These are phyloP conservation scores for Thraustochytrium striatum DNA, from an alignment of 352 stramenopile genomes.

Conservation along the genomic window DNA sequence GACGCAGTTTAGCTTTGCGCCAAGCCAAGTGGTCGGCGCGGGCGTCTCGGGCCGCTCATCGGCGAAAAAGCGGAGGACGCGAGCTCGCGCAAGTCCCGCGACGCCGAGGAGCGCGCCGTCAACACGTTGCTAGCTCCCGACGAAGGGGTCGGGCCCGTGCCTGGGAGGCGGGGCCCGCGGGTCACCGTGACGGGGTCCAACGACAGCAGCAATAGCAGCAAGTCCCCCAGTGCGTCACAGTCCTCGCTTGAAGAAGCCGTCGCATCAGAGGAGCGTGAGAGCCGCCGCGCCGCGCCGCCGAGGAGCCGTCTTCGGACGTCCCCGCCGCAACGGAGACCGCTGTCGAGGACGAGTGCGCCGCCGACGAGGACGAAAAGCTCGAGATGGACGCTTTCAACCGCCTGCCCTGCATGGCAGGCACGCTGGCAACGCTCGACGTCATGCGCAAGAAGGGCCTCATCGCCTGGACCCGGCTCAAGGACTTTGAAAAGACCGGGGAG, in stretches of 20 bases:
- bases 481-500: background rate
- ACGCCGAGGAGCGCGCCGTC: background rate
- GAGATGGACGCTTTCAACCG: slow-evolving; percentile 25
- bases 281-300: too few relatives aligned
- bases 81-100: background rate
- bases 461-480: slow-evolving; percentile 20
- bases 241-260: too few relatives aligned
- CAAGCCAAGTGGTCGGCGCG: background rate
- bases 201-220: too few relatives aligned
- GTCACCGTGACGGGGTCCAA: too few relatives aligned
- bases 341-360: background rate
- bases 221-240: too few relatives aligned
- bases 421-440: slow-evolving; percentile 1
- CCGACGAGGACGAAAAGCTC: slow-evolving; percentile 20
- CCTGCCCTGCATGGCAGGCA: slow-evolving; percentile 35
- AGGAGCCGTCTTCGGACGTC: too few relatives aligned
- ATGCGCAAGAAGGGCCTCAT: slow-evolving; percentile 37
- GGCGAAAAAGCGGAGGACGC: background rate
- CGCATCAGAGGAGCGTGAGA: too few relatives aligned
- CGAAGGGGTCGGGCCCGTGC: too few relatives aligned
- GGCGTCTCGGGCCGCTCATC: background rate
- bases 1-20: slow-evolving; percentile 31
- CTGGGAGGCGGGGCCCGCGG: too few relatives aligned
- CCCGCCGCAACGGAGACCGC: background rate
- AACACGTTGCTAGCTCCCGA: too few relatives aligned